phyloP scores from a whole-genome alignment of 352 stramenopile genomes.

The Phytophthora agathidicida region DNA sequence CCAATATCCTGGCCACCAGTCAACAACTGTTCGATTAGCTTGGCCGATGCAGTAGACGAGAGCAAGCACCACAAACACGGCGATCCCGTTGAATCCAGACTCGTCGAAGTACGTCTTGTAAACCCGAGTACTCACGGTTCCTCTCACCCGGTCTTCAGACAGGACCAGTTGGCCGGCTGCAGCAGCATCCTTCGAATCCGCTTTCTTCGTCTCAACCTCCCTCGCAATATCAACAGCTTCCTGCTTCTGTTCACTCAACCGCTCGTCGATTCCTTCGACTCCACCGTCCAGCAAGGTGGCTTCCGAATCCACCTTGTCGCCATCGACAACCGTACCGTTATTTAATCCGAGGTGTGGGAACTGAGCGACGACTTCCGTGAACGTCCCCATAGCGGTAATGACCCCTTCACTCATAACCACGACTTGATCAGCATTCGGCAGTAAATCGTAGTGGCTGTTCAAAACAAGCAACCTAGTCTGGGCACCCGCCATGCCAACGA shows the following conservation, averaged over 20 bases:
- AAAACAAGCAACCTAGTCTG: conserved; percentile 92
- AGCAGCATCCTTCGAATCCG: neutral
- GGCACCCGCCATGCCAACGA: conserved; percentile 56
- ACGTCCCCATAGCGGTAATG: conserved; percentile 80
- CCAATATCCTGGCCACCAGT: conserved; percentile 38
- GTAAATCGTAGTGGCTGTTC: conserved; percentile 92
- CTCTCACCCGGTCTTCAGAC: conserved; percentile 36
- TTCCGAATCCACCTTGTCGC: too few relatives aligned
- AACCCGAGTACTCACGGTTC: conserved; percentile 29
- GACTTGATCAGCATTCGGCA: conserved; percentile 54
- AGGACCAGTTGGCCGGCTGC: conserved; percentile 19
- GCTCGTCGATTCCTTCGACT: neutral
- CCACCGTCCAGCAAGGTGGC: too few relatives aligned
- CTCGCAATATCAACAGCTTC: neutral
- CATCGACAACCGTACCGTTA: neutral
- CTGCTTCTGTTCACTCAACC: neutral
- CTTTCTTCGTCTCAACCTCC: neutral
- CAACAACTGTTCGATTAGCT: conserved; percentile 6
- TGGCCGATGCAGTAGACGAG: conserved; percentile 14
- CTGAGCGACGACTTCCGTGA: conserved; percentile 54
- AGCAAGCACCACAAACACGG: conserved; percentile 8
- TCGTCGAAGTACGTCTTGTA: conserved; percentile 45
- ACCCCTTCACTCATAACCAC: conserved; percentile 72
- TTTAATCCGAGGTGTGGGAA: conserved; percentile 28
- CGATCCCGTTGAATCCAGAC: conserved; percentile 28